Evolutionary conservation across 192 early-diverging fungal species (phyloP).

Genomic region (Backusella sp.): DNA sequence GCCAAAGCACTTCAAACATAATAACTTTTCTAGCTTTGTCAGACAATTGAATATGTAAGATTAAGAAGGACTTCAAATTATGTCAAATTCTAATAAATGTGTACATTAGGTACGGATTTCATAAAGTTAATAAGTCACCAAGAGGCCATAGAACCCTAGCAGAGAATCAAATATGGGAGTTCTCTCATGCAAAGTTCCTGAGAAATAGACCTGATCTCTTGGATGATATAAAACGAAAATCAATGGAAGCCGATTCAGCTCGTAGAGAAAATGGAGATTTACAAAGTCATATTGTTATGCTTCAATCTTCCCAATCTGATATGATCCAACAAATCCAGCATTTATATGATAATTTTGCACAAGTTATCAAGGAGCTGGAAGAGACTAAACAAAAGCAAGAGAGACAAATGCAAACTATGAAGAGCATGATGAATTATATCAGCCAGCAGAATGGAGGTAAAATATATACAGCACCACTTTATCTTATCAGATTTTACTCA

Average conservation of each 20-base stretch:
- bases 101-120: constrained; percentile 71
- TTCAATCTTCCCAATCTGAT: constrained; percentile 75
- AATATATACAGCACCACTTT: not conserved
- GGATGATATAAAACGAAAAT: constrained; percentile 91
- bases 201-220: constrained; percentile 74
- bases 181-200: constrained; percentile 80
- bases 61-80: not conserved
- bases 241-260: constrained; percentile 79
- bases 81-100: constrained; percentile 1
- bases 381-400: constrained; percentile 72
- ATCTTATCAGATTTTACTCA: not conserved
- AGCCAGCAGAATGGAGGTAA: constrained; percentile 37
- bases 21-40: constrained; percentile 90
- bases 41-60: constrained; percentile 81
- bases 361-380: constrained; percentile 70
- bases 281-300: constrained; percentile 70
- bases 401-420: constrained; percentile 65
- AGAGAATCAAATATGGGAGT: constrained; percentile 93
- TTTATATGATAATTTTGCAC: constrained; percentile 70
- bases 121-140: constrained; percentile 91
- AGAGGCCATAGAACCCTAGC: constrained; percentile 79
- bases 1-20: constrained; percentile 93
- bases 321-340: constrained; percentile 71
- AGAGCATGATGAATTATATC: constrained; percentile 65
- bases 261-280: constrained; percentile 77